Percentiles rank a stretch among this genome's conserved stretches.
These are phyloP conservation scores for Trametes coccinea DNA, from an alignment of 768 basidiomycete genomes.

Conservation along the genomic window DNA sequence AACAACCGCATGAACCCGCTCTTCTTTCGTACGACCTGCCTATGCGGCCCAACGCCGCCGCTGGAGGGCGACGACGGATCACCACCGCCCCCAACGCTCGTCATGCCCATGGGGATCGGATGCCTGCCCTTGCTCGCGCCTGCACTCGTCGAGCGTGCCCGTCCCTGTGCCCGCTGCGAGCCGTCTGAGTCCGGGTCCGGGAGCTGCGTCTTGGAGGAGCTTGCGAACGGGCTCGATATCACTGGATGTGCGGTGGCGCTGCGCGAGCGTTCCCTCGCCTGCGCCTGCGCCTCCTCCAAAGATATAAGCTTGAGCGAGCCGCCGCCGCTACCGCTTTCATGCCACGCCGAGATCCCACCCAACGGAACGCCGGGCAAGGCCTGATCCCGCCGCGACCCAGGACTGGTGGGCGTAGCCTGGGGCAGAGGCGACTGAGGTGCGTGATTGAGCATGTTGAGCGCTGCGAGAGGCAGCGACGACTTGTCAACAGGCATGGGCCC, in stretches of 20 bases:
- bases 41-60: conserved; percentile 34
- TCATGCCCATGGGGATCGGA: background rate
- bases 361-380: conserved; percentile 5
- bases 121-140: conserved; percentile 50
- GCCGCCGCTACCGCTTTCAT: conserved; percentile 48
- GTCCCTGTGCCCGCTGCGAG: conserved; percentile 30
- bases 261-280: conserved; percentile 54
- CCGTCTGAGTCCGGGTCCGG: conserved; percentile 10
- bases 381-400: conserved; percentile 30
- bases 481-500: conserved; percentile 27
- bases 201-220: conserved; percentile 29
- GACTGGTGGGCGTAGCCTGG: conserved; percentile 1
- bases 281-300: conserved; percentile 76
- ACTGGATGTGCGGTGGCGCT: conserved; percentile 34
- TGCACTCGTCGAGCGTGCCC: conserved; percentile 62
- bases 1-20: conserved; percentile 83
- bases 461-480: conserved; percentile 16
- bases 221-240: conserved; percentile 18
- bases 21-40: conserved; percentile 70
- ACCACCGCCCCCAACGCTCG: background rate
- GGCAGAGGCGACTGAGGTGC: conserved; percentile 13
- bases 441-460: conserved; percentile 10
- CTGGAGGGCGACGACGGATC: conserved; percentile 5
- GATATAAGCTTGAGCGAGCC: conserved; percentile 68
- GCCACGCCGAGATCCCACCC: conserved; percentile 47